phyloP scores from a whole-genome alignment of 768 basidiomycete species.

The Boletus vermiculosoides region DNA sequence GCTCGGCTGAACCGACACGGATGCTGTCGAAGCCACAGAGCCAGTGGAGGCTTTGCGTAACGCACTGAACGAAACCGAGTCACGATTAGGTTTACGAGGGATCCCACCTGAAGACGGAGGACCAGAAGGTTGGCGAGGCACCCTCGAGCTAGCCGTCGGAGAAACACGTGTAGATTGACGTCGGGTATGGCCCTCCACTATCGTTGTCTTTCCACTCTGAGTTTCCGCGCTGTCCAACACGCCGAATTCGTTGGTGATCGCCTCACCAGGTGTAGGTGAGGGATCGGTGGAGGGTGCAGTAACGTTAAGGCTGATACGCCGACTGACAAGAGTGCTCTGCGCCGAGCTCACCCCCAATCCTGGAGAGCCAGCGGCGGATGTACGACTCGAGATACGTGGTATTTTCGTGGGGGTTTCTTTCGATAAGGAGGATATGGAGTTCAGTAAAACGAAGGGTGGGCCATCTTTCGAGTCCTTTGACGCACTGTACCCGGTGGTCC shows the following conservation, averaged over 20 bases:
- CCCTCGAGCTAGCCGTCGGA: constrained; percentile 58
- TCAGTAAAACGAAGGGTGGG: constrained; percentile 51
- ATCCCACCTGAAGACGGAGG: constrained; percentile 46
- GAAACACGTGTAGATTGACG: constrained; percentile 65
- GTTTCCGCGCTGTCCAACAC: constrained; percentile 65
- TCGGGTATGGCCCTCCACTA: constrained; percentile 38
- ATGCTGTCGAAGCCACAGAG: constrained; percentile 68
- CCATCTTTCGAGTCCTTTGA: constrained; percentile 57
- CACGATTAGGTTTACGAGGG: constrained; percentile 68
- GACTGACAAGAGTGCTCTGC: constrained; percentile 45
- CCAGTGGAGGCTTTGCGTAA: constrained; percentile 82
- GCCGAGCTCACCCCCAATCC: constrained; percentile 61
- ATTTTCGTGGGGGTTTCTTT: constrained; percentile 94
- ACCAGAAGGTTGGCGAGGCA: constrained; percentile 61
- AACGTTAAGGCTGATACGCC: constrained; percentile 65
- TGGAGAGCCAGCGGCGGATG: constrained; percentile 73
- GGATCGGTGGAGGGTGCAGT: constrained; percentile 59
- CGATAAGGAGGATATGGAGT: constrained; percentile 48
- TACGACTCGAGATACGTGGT: constrained; percentile 85
- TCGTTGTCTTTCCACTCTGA: constrained; percentile 40
- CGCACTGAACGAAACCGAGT: constrained; percentile 75
- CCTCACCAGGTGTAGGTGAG: constrained; percentile 53
- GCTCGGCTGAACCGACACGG: constrained; percentile 45
- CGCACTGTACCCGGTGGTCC: constrained; percentile 51
- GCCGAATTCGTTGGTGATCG: constrained; percentile 72